Evolutionary conservation across 805 yeast genomes (phyloP).

Genomic region (Candida parachauliodes): DNA sequence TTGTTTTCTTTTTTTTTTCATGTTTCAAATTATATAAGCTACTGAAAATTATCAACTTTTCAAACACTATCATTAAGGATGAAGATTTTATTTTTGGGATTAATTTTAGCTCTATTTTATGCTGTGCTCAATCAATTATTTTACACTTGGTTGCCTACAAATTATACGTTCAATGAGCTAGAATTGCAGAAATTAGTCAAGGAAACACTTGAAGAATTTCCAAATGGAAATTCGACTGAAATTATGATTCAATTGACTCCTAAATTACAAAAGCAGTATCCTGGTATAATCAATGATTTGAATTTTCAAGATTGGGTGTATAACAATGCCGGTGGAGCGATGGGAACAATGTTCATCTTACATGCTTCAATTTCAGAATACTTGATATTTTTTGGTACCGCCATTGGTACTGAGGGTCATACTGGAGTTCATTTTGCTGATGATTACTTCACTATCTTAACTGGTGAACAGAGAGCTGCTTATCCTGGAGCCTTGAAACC

Average conservation of each 20-base stretch:
- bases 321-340: slow-evolving; percentile 98
- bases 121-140: slow-evolving; percentile 29
- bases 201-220: slow-evolving; percentile 49
- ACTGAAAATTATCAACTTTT: not conserved
- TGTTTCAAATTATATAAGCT: not conserved
- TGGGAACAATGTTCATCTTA: slow-evolving; percentile 92
- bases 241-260: slow-evolving; percentile 61
- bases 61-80: slow-evolving; percentile 12
- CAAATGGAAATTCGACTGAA: slow-evolving; percentile 58
- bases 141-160: slow-evolving; percentile 62
- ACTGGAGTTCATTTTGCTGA: slow-evolving; percentile 95
- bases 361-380: slow-evolving; percentile 95
- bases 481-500: slow-evolving; percentile 58
- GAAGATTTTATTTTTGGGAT: slow-evolving; percentile 23
- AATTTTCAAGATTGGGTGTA: slow-evolving; percentile 86
- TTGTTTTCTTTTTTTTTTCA: slow-evolving; percentile 4
- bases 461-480: slow-evolving; percentile 77
- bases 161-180: slow-evolving; percentile 67
- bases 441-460: slow-evolving; percentile 88
- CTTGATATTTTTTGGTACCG: slow-evolving; percentile 87
- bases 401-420: slow-evolving; percentile 95
- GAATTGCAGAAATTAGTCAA: slow-evolving; percentile 57
- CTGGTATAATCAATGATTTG: slow-evolving; percentile 67
- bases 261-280: slow-evolving; percentile 60
- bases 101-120: slow-evolving; percentile 22